Base-by-base conservation (phyloP, 257 asterid species). In the Echites panduratus region DNA sequence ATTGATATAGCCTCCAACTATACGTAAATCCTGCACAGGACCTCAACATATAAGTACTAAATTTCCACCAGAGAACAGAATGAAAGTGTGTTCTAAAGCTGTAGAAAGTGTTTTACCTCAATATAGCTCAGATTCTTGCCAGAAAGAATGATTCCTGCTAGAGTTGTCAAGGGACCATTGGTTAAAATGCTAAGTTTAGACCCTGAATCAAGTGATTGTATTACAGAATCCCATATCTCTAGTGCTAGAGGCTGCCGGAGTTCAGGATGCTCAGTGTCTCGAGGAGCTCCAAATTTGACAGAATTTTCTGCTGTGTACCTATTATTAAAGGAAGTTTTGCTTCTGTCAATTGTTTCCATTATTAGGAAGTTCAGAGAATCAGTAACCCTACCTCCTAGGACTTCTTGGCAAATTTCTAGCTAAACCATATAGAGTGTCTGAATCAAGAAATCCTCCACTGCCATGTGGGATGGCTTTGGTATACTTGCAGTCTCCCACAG, bases 271-370 rank as follows among this genome's bases (percentile, higher is more conserved):
- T 80, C 93, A 10, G 97, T 93, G 75, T 91, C 89, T 52, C 96
- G 78, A 2, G 96, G 96, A 71, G 96, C 98, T 75, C 97, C 90
- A 57, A 65, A 85, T 72, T 81, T 76, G 73, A 83, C 83, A 13
- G 92, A 87, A 70, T 93, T 88, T 70, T 93, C 92, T 41, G 89
- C 84, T 67, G 98, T 90, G 45, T 89, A 88, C 84, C 98, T 92
- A 76, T 35, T 73, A 78, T 90, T 74, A 38, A 73, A 78, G 4
- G 9, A 44, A 45, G 67, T n/a, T n/a, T 71, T 50, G 22, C 3
- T 32, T 32, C 3, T 3, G 38, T 32, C 38, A 32, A 32, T 32
- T 32, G 38, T 32, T 32, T 41, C 68, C 44, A 44, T 17, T 6
- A 47, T 72, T 20, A 14, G 9, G 56, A 50, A 52, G 38, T 22